Conservation (phyloP, 805 yeast species). For the Metschnikowia koreensis region DNA sequence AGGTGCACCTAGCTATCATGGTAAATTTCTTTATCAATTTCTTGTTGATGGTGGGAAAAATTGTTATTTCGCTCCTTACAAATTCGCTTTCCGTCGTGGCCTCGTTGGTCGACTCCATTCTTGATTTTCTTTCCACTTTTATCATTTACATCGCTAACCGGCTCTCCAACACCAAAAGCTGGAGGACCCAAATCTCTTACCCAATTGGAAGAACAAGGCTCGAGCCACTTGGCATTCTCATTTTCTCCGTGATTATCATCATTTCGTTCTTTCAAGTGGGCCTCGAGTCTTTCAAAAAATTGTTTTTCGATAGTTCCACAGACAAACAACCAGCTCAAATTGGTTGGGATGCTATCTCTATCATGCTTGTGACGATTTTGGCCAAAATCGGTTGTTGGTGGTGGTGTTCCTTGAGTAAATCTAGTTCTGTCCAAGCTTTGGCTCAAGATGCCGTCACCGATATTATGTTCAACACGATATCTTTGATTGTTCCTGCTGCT, state of each 20-base stretch:
- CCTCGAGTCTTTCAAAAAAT: conserved; percentile 53
- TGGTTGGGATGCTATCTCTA: conserved; percentile 48
- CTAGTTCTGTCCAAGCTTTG: conserved; percentile 71
- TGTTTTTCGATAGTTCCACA: conserved; percentile 35
- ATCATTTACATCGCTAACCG: conserved; percentile 65
- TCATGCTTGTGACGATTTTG: conserved; percentile 63
- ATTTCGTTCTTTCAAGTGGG: conserved; percentile 72
- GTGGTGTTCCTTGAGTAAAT: conserved; percentile 59
- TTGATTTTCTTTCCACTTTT: conserved; percentile 72
- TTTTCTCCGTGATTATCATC: conserved; percentile 69
- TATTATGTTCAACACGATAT: conserved; percentile 67
- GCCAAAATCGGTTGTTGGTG: conserved; percentile 60
- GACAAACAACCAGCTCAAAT: conserved; percentile 44
- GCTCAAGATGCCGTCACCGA: conserved; percentile 84
- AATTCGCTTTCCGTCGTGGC: conserved; percentile 75
- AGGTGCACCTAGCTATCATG: conserved; percentile 59
- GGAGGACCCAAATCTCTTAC: conserved; percentile 46
- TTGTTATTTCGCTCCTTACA: conserved; percentile 59
- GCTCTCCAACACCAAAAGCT: conserved; percentile 44
- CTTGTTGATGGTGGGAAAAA: conserved; percentile 57
- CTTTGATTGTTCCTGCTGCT: conserved; percentile 64
- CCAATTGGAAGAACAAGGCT: conserved; percentile 73
- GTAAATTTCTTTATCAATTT: conserved; percentile 63
- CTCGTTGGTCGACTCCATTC: conserved; percentile 70
- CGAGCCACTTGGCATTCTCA: conserved; percentile 76